These are phyloP conservation scores for Suhomyces anneliseae DNA, from an alignment of 1,139 yeast species.

Conservation along the genomic window DNA sequence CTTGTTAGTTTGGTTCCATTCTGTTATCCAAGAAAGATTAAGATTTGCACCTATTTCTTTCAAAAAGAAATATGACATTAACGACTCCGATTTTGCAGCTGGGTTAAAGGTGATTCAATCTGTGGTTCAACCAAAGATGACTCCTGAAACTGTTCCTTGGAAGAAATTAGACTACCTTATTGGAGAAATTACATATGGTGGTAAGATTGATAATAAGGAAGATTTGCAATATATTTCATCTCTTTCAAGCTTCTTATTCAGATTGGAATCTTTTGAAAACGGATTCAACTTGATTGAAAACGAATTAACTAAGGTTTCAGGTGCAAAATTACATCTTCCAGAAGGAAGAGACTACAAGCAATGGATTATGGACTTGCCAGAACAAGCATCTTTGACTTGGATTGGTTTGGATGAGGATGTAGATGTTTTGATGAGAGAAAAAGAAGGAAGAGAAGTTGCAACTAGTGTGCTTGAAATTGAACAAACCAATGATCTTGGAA, in stretches of 20 bases:
- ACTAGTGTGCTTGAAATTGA: slow-evolving; percentile 2
- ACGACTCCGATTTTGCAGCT: slow-evolving; percentile 69
- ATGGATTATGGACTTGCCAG: slow-evolving; percentile 62
- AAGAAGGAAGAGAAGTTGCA: slow-evolving; percentile 21
- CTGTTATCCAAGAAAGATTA: slow-evolving; percentile 57
- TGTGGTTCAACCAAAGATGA: slow-evolving; percentile 27
- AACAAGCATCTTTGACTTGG: slow-evolving; percentile 63
- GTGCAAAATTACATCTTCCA: slow-evolving; percentile 38
- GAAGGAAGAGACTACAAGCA: slow-evolving; percentile 45
- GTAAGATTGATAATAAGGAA: slow-evolving; percentile 53
- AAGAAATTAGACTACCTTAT: slow-evolving; percentile 49
- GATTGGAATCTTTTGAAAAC: slow-evolving; percentile 24
- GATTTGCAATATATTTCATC: slow-evolving; percentile 41
- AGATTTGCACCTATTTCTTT: slow-evolving; percentile 68
- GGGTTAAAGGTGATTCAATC: slow-evolving; percentile 42
- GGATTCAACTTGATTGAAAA: slow-evolving; percentile 36
- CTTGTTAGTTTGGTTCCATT: slow-evolving; percentile 69
- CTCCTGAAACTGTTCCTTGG: slow-evolving; percentile 61
- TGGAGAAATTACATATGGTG: slow-evolving; percentile 68
- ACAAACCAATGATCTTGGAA: neutral
- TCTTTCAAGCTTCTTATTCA: slow-evolving; percentile 30
- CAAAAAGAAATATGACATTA: slow-evolving; percentile 61
- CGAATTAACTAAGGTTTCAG: slow-evolving; percentile 17
- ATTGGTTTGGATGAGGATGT: slow-evolving; percentile 53
- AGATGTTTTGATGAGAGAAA: slow-evolving; percentile 26